Base-by-base conservation (phyloP, 345 rosid species). In the Citrus mangshanensis region DNA sequence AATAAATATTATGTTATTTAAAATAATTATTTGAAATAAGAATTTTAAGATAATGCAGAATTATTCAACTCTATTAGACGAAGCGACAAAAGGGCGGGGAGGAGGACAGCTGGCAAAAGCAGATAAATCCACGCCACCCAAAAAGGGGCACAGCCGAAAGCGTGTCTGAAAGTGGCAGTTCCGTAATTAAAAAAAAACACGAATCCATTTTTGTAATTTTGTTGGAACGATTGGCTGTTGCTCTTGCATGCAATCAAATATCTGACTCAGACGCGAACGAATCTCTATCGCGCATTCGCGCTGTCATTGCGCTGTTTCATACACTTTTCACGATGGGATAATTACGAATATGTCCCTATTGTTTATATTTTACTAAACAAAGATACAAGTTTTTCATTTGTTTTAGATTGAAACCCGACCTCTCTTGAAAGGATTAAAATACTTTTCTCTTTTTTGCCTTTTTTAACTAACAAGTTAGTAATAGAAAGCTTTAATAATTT, bases 261-360 rank as follows among this genome's bases (percentile, higher is more conserved):
- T 70, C 60, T 24, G 59, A 25, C 58, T 54, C 58, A 54, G 58
- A 46, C 58, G 9, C 73, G 70, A 25, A 21, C 9, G 61, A 28
- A 40, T 56, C 69, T 69, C 27, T 38, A 69, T 72, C 74, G 34
- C n/a, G n/a, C n/a, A n/a, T n/a, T n/a, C n/a, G n/a, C 9, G 66
- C 79, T 81, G 77, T 71, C 81, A 58, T 49, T 4, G 28, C 27
- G 81, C 81, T 81, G 78, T 49, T 22, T 21, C 58, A 37, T 3
- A 30, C n/a, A 2, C 9, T 62, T 38, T 60, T 32, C 51, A 12
- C 56, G 21, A 22, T 46, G 14, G 22, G 1, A 54, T 54, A 18
- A 18, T 18, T 18, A 18, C 58, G 19, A 4, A 2, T 1, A 54
- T 0, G 0, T 51, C 58, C 58, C 58, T 54, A 54, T 54, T 54